Evolutionary conservation across 1,284 basidiomycete genomes (phyloP), one percentile per base, ranked within the genome.

Genomic region (Chondrostereum purpureum): DNA sequence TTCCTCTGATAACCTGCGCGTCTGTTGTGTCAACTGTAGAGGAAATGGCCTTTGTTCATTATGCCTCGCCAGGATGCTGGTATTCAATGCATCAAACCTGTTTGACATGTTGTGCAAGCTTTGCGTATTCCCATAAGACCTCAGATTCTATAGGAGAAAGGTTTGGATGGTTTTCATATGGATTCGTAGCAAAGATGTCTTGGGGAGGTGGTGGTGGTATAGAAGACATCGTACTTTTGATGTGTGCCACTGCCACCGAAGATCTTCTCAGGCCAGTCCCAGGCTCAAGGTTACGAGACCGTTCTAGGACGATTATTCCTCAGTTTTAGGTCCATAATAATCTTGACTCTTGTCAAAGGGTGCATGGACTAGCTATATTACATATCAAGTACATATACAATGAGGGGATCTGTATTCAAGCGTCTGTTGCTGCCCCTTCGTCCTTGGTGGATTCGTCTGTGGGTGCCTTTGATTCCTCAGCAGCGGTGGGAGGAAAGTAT

Each of bases 71-170:
- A 23, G n/a, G 3, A 31, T 41, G n/a, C 5, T 8, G 14, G 20
- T 17, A 5, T 37, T 14, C 21, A n/a, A 23, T 19, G 5, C 16
- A 16, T 55, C 79, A 45, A 53, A 90, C 88, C 55, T 72, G 66
- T 58, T 82, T 84, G 50, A 90, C 67, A 56, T 86, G 78, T 40
- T 80, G 72, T 0, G 81, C 75, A 13, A 90, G 69, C 54, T 84
- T 85, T 17, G 82, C 79, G 57, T 90, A 91, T 59, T 91, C 88
- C 78, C 83, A 86, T 22, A 91, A 70, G 4, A 88, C 79, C 34
- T 86, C 75, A 2, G 78, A 70, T 58, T 92, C 83, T 12, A 81
- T 67, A 0, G 68, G 52, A 0, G 80, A 73, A 19, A 88, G 65
- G 50, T 71, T 74, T 0, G 82, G 74, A 59, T 92, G 77, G 0